Base-by-base conservation (phyloP, 2,329 filamentous ascomycete species). In the Aureobasidium sp. region DNA sequence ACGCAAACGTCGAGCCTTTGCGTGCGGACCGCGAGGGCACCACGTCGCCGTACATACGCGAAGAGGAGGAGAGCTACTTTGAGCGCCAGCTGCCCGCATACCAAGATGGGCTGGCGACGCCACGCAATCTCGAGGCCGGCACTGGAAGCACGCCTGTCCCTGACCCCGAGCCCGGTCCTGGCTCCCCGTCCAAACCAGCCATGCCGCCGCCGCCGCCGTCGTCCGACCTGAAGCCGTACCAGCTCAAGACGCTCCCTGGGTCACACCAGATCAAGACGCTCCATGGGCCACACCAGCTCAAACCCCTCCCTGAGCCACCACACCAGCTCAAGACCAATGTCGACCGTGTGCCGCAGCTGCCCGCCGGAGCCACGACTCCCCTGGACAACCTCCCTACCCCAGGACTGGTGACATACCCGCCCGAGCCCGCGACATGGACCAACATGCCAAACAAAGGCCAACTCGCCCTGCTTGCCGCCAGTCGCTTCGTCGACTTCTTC, bases 401-500 rank as follows among this genome's bases (percentile, higher is more conserved):
- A 38, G 60, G 60, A 33, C 46, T 58, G 21, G 54, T 59, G 33
- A 33, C 53, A 33, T 64, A 58, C 40, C 63, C 63, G 4, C 60
- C 60, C 42, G 50, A 51, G 21, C 60, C 67, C 42, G 70, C 73
- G 31, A 72, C 73, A 69, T 76, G 73, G 74, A 35, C 57, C 40
- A 73, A 74, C 60, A 69, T 76, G 67, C 74, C 74, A 17, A 71
- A 72, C 64, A 76, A 76, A 63, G 64, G 65, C 60, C 73, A 75
- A 65, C 64, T 76, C 62, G 69, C 70, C 64, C 72, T 76, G 59
- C 70, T 75, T 31, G 69, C 70, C 13, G 63, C 69, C 21, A 75
- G 73, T 17, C 74, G 74, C 40, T 73, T 76, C 62, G 74, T 75
- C 67, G 74, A 76, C 64, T 76, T 75, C 65, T 75, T 74, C 66